These are phyloP conservation scores for Blastobotrys muscicola DNA, from an alignment of 805 yeast genomes.

Conservation along the genomic window DNA sequence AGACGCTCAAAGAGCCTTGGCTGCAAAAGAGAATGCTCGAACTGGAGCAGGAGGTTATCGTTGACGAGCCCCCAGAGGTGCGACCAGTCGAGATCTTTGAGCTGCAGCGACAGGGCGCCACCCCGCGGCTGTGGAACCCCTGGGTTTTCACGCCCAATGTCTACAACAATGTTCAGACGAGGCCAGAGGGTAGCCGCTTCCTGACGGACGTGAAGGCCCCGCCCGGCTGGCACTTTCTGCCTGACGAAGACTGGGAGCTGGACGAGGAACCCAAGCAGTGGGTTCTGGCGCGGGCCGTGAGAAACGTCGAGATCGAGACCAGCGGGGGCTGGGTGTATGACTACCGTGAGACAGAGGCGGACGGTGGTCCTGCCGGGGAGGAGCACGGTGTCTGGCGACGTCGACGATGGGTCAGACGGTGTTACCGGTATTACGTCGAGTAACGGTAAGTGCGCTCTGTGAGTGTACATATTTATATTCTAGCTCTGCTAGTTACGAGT, in stretches of 20 bases:
- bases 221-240: conserved; percentile 59
- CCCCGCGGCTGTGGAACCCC: conserved; percentile 53
- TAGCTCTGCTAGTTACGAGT: background rate
- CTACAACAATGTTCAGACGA: conserved; percentile 46
- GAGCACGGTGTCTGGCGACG: conserved; percentile 31
- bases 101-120: conserved; percentile 54
- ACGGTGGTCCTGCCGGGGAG: conserved; percentile 9
- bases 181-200: conserved; percentile 55
- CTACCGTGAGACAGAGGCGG: conserved; percentile 7
- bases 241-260: conserved; percentile 51
- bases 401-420: conserved; percentile 30
- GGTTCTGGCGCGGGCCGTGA: conserved; percentile 38
- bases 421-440: conserved; percentile 18
- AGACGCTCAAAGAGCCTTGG: conserved; percentile 26
- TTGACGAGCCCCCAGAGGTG: conserved; percentile 56
- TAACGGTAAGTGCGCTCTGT: background rate
- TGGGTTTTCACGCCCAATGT: conserved; percentile 45
- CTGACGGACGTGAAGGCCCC: conserved; percentile 59
- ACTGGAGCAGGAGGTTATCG: conserved; percentile 35
- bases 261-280: conserved; percentile 48
- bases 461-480: background rate
- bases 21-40: conserved; percentile 26
- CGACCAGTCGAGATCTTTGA: conserved; percentile 70
- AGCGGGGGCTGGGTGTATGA: conserved; percentile 33
- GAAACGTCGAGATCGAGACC: conserved; percentile 20